Conservation (phyloP, 257 asterid genomes). For the Hygrophila difformis region DNA sequence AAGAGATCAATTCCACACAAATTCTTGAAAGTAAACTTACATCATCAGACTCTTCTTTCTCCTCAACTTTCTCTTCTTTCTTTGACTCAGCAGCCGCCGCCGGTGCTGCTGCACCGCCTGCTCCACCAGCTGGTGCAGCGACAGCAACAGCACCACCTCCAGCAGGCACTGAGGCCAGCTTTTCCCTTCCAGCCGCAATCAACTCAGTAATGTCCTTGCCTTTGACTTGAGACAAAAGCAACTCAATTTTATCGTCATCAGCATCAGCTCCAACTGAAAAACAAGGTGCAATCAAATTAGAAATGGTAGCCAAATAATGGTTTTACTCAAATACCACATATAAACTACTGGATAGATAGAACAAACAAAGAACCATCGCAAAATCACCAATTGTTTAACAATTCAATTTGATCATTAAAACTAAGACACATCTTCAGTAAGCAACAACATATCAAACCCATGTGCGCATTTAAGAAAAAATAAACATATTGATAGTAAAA, state of each 20-base stretch:
- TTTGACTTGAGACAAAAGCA: conserved; percentile 39
- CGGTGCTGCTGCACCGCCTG: conserved; percentile 11
- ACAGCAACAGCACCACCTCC: conserved; percentile 46
- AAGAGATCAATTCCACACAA: not conserved
- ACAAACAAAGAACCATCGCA: no score
- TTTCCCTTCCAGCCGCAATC: conserved; percentile 54
- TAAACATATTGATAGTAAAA: no score
- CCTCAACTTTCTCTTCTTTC: conserved; percentile 54
- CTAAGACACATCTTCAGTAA: no score
- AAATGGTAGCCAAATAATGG: no score
- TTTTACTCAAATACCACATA: no score
- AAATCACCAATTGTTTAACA: no score
- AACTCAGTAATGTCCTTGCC: conserved; percentile 48
- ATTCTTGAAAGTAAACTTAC: conserved; percentile 15
- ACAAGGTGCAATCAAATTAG: no score
- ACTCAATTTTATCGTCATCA: conserved; percentile 30
- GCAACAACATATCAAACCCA: no score
- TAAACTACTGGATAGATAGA: no score
- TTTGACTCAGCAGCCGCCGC: conserved; percentile 35
- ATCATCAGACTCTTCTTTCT: conserved; percentile 55
- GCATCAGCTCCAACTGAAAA: conserved; percentile 46
- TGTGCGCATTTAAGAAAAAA: no score
- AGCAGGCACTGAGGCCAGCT: conserved; percentile 49
- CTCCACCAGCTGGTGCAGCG: conserved; percentile 28
- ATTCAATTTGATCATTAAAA: no score